Evolutionary conservation across 2,329 filamentous ascomycete genomes (phyloP).

Genomic region (Cladosporium sp.): DNA sequence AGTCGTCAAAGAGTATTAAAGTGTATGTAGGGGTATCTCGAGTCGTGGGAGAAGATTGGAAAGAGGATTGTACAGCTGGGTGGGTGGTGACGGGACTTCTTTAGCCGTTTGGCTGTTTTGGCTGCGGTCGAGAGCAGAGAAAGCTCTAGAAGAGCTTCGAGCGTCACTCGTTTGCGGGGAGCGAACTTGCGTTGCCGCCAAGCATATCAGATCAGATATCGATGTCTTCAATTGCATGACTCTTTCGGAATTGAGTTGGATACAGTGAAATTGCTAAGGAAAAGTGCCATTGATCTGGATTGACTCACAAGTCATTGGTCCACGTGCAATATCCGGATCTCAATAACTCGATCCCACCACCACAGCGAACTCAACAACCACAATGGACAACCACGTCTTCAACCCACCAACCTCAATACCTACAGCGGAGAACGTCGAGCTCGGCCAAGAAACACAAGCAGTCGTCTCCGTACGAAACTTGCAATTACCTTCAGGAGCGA

Average conservation of each 20-base stretch:
- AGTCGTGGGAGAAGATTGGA: slow-evolving; percentile 1
- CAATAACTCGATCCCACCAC: background rate
- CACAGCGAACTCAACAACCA: background rate
- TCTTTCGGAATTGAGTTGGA: background rate
- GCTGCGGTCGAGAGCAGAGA: slow-evolving; percentile 11
- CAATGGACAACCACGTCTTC: slow-evolving; percentile 8
- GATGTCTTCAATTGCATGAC: background rate
- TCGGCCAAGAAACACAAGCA: background rate
- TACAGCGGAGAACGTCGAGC: background rate
- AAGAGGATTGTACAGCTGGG: background rate
- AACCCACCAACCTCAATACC: slow-evolving; percentile 6
- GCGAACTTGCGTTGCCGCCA: background rate
- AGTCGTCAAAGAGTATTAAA: slow-evolving; percentile 8
- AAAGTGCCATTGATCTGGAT: too few species aligned
- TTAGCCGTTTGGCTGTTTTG: background rate
- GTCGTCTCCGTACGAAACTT: slow-evolving; percentile 44
- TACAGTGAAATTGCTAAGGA: too few species aligned
- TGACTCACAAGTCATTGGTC: too few species aligned
- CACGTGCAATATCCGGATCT: too few species aligned
- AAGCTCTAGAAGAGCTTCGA: slow-evolving; percentile 12
- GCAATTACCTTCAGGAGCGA: slow-evolving; percentile 50
- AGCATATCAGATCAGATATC: background rate
- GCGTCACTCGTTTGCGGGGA: slow-evolving; percentile 9
- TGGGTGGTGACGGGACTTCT: slow-evolving; percentile 3
- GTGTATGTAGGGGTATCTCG: slow-evolving; percentile 6